Evolutionary conservation across 192 early-diverging fungal species (phyloP), one percentile per base, ranked within the genome.

Genomic region (Spizellomyces sp.): DNA sequence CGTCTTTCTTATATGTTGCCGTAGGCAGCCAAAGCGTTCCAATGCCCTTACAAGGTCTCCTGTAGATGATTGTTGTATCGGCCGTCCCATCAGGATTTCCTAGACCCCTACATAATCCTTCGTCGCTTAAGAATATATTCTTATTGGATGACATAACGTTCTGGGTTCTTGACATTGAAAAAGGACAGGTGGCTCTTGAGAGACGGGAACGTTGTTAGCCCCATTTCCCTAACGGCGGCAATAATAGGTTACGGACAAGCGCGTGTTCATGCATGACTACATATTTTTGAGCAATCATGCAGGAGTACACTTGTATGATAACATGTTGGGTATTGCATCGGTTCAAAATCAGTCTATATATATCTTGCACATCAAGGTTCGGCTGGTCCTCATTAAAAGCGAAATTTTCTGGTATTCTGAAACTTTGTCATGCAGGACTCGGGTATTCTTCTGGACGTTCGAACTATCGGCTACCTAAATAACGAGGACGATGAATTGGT

Each of bases 311-410:
- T 70, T 93, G n/a, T 80, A 81, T 62, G 75, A 80, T 17, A 82
- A 88, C 62, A 55, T 83, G 19, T 78, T 93, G 57, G 88, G 81
- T 14, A 83, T 93, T 54, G 85, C 89, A 65, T 85, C 88, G 17
- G 82, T 91, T n/a, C 86, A 91, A 69, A 78, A 91, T 62, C 91
- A 93, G 56, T 79, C 80, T 43, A 90, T 91, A 54, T 83, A 90
- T 66, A 77, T 92, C 19, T 74, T 86, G 22, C 82, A 87, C 48
- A 80, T 90, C 55, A 84, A 77, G 80, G 89, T 91, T 77, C 54
- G 58, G 41, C n/a, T 1, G 21, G 41, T 27, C 36, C 57, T 27
- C 42, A 10, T 61, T 6, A 58, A 22, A 9, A n/a, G 5, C 58
- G 66, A 6, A 10, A 12, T 45, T 47, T n/a, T 45, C 5, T 17